phyloP scores from a whole-genome alignment of 768 basidiomycete genomes.

The Podaxis rugospora region DNA sequence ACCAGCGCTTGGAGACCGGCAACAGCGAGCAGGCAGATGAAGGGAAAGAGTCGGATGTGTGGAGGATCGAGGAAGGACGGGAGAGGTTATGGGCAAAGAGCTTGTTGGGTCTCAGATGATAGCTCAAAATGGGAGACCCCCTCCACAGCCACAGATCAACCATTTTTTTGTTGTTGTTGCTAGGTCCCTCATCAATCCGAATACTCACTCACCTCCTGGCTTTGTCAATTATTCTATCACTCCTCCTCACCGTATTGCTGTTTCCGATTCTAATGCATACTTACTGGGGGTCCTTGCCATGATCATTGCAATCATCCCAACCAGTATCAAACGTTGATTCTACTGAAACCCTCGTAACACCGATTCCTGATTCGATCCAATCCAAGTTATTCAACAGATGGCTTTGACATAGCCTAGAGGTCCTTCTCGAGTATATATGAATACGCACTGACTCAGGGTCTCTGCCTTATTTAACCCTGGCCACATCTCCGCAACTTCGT shows the following conservation, averaged over 20 bases:
- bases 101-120: slow-evolving; percentile 3
- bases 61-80: slow-evolving; percentile 8
- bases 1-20: slow-evolving; percentile 17
- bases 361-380: neutral
- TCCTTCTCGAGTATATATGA: neutral
- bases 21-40: slow-evolving; percentile 15
- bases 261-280: too few species aligned
- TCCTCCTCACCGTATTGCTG: too few species aligned
- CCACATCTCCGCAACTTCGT: too few species aligned
- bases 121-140: slow-evolving; percentile 7
- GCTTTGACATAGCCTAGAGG: neutral
- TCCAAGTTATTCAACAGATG: neutral
- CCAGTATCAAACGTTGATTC: neutral
- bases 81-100: neutral
- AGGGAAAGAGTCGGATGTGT: slow-evolving; percentile 4
- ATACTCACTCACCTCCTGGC: neutral
- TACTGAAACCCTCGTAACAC: neutral
- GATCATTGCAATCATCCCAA: neutral
- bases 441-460: neutral
- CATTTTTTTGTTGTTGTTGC: neutral
- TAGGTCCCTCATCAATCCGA: neutral
- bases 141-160: slow-evolving; percentile 7
- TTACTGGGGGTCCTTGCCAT: neutral
- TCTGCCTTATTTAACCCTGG: too few species aligned
- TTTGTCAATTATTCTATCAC: neutral